Conservation (phyloP, 139 green algal genomes). For the Micromonas pusilla region DNA sequence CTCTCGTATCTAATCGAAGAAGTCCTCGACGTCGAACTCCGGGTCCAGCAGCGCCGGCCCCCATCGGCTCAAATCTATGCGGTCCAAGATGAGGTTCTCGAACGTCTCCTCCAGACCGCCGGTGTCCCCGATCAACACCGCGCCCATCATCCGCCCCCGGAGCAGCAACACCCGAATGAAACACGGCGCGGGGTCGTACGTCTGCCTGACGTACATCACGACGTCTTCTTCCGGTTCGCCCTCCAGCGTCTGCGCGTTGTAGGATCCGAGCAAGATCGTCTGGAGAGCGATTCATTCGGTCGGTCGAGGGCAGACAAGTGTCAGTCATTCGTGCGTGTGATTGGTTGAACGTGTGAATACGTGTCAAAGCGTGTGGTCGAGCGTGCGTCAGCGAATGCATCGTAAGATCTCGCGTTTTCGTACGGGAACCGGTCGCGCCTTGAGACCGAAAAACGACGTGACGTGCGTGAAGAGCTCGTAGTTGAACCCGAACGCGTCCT, state of each 20-base stretch:
- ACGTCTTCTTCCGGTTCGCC: constrained; percentile 49
- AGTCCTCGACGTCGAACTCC: constrained; percentile 63
- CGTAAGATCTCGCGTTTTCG: too few relatives aligned
- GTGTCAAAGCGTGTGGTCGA: too few relatives aligned
- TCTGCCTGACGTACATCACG: constrained; percentile 48
- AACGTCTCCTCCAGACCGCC: constrained; percentile 71
- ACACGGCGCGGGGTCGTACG: constrained; percentile 34
- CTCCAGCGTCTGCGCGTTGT: constrained; percentile 79
- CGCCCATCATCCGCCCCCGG: constrained; percentile 57
- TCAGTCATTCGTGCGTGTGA: too few relatives aligned
- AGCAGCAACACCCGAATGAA: constrained; percentile 79
- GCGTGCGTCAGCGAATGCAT: too few relatives aligned
- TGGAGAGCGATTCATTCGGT: too few relatives aligned
- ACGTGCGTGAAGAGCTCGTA: constrained; percentile 87
- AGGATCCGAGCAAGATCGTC: constrained; percentile 77
- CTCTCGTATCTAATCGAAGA: constrained; percentile 85
- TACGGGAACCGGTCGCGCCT: too few relatives aligned
- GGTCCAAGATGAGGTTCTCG: constrained; percentile 81
- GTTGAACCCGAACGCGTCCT: constrained; percentile 47
- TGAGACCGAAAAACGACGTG: constrained; percentile 71
- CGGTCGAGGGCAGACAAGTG: too few relatives aligned
- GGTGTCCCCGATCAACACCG: constrained; percentile 75
- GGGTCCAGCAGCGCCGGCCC: constrained; percentile 66
- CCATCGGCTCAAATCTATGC: constrained; percentile 61
- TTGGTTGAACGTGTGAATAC: too few relatives aligned